Evolutionary conservation across 345 rosid genomes (phyloP), one percentile per base, ranked within the genome.

Genomic region (Euphorbia tirucalli): DNA sequence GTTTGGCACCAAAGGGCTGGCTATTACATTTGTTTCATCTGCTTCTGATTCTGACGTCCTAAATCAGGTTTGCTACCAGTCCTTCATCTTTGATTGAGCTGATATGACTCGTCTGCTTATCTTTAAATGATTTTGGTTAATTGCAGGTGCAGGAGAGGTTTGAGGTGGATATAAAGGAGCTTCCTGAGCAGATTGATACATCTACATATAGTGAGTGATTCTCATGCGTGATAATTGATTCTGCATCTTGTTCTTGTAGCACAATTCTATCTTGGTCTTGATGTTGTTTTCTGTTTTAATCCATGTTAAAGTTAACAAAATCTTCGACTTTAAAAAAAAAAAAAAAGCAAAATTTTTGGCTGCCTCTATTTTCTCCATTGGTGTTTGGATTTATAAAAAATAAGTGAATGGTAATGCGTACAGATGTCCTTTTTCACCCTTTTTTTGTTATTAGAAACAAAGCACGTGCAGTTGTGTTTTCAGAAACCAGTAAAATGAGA

Each of bases 1-100:
- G 78, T 96, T 96, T 84, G 99, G 99, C 44, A 96, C 99, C 0
- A 96, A 96, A 77, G 98, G 99, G 46, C 97, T 96, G 44, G 98
- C 98, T 16, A 96, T 96, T 39, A 96, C 99, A 30, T 93, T 96
- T 74, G 98, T 93, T 27, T 88, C 98, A 35, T 96, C 97, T 67
- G 86, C 95, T 66, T 85, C 97, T 0, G 98, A 96, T 37, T 96
- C 98, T 0, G 97, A 85, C 66, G 93, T 91, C 69, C 94, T 96
- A 28, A 96, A 96, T 70, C 99, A 93, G 99, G 99, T 96, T 13
- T 61, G 61, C 0, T 55, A 35, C 76, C 62, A 7, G 19, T 68
- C 18, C 19, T 44, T 7, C 13, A 61, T 35, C 68, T 69, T 55
- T 50, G 18, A 31, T 19, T 52, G 19, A 28, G 0, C 19, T 24